Percentiles rank a stretch among this genome's conserved stretches.
Evolutionary conservation across 2,329 filamentous ascomycete species (phyloP).

Genomic region (Bipolaris oryzae): DNA sequence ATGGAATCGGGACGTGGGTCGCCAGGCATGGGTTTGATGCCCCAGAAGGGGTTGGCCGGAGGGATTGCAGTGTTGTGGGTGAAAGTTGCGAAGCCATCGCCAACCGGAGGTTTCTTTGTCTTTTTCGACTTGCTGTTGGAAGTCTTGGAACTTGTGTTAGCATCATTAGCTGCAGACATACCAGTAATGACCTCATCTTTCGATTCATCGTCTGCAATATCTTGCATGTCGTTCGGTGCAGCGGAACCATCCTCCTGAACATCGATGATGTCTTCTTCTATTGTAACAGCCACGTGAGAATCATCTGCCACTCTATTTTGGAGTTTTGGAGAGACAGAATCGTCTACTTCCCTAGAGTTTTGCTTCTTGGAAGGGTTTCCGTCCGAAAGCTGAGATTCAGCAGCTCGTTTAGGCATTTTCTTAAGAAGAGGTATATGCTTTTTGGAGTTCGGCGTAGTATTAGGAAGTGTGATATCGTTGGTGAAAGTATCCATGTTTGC

Average conservation of each 20-base stretch:
- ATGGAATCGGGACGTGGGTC: slow-evolving; percentile 17
- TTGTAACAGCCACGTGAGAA: no score
- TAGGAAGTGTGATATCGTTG: background rate
- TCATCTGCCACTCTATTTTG: background rate
- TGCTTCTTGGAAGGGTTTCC: slow-evolving; percentile 9
- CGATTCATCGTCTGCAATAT: background rate
- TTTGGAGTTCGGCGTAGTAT: background rate
- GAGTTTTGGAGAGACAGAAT: no score
- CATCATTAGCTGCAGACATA: background rate
- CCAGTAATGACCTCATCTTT: fast-evolving
- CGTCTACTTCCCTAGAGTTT: background rate
- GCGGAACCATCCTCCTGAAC: no score
- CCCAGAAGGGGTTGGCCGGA: slow-evolving; percentile 22
- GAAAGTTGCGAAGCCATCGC: slow-evolving; percentile 10
- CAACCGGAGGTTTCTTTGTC: slow-evolving; percentile 15
- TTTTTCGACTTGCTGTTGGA: background rate
- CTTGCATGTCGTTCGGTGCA: background rate
- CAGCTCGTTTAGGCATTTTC: slow-evolving; percentile 15
- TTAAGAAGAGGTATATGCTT: background rate
- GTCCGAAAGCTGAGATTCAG: background rate
- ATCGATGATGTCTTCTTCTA: no score
- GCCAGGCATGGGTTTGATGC: slow-evolving; percentile 25
- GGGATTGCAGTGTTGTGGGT: background rate
- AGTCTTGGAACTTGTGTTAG: background rate
- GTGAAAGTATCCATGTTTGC: background rate